These are phyloP conservation scores for Asterochloris erici DNA, from an alignment of 139 green algal species.

Conservation along the genomic window DNA sequence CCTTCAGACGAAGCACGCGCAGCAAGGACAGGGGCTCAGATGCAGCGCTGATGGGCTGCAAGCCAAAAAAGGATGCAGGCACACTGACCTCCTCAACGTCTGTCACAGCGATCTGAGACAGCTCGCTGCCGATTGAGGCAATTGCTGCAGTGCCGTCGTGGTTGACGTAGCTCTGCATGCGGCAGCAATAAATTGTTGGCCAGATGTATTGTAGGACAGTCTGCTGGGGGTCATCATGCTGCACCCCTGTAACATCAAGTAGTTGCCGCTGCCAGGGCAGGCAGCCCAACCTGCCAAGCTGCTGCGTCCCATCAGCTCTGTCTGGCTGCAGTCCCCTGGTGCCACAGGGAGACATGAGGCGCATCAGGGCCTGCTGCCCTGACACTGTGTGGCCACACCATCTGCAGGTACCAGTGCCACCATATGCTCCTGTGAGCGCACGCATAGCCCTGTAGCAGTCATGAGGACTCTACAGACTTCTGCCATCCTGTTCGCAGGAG, in stretches of 20 bases:
- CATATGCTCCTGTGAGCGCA: too few species aligned
- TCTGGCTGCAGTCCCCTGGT: too few species aligned
- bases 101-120: background rate
- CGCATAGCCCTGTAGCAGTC: too few species aligned
- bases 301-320: too few species aligned
- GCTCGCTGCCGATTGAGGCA: background rate
- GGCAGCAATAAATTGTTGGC: background rate
- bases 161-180: background rate
- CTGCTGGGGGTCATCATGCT: background rate
- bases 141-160: background rate
- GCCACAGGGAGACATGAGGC: too few species aligned
- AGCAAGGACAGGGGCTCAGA: too few species aligned
- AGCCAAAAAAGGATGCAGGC: background rate
- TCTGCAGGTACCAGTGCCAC: too few species aligned
- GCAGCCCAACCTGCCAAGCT: too few species aligned
- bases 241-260: background rate
- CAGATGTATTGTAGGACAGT: background rate
- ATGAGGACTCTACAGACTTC: background rate
- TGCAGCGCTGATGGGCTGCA: background rate
- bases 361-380: too few species aligned
- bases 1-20: background rate
- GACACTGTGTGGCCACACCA: too few species aligned
- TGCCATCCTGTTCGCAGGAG: too few species aligned
- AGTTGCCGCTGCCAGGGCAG: background rate
- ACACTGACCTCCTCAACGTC: background rate